Evolutionary conservation across 176 grass and related monocot genomes (phyloP), one percentile per base, ranked within the genome.

Genomic region (Aegilops sharonensis): DNA sequence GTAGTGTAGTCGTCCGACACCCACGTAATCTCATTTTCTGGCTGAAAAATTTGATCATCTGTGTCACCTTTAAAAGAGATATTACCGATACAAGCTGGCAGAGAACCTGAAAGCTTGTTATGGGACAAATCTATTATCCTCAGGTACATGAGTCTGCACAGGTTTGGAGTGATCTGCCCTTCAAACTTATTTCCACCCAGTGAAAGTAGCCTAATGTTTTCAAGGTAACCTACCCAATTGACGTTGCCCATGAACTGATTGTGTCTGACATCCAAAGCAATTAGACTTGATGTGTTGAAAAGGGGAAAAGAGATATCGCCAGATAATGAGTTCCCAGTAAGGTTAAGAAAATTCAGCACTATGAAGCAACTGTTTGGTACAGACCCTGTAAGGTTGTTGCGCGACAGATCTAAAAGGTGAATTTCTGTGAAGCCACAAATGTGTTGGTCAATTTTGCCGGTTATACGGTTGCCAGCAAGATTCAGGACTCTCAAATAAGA

Each of bases 371-470:
- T 80, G 25, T n/a, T 75, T 54, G 89, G 89, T 66, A 74, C 11
- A 23, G 63, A 5, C 54, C 81, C 87, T 14, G 60, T 76, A 21
- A 92, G 32, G 1, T 54, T 72, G 20, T 92, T 92, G 13, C 66
- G 1, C 31, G 89, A 90, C 2, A 90, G 54, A 32, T 90, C 89
- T 9, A 90, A 37, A 5, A 78, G 0, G 0, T 0, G 0, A 6
- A 90, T 0, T 0, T 1, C 2, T 1, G 34, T 24, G 2, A 56
- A 8, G 11, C 29, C 84, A 10, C 85, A 91, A 21, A 84, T n/a
- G 0, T 25, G 9, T 12, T 27, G 77, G 23, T 25, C 40, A 74
- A 91, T 75, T 39, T 70, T 13, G 1, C 84, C 71, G 0, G 62
- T 60, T 24, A 86, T 82, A 21, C 3, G 15, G 18, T 90, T 82